Evolutionary conservation across 1,284 basidiomycete genomes (phyloP), one percentile per base, ranked within the genome.

Genomic region (Naganishia sp.): DNA sequence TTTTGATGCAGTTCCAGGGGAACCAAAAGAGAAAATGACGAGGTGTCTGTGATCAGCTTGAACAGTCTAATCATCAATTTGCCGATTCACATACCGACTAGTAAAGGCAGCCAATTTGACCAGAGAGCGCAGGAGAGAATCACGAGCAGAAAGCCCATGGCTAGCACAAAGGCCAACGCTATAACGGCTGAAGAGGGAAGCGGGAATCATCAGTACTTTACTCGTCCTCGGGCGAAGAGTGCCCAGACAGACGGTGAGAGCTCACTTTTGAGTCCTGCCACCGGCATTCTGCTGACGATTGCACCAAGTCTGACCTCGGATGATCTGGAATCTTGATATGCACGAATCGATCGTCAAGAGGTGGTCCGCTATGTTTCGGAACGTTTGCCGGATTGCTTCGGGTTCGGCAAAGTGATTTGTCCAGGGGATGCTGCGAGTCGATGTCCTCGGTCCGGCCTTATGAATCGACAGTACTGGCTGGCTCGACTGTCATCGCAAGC

Each of bases 121-220:
- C 90, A 99, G 45, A 99, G 83, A 28, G 96, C 95, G 78, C 96
- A 99, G 1, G 92, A 94, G 36, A 99, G 88, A 79, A 99, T 99
- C 77, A 99, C 92, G 75, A 99, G 87, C 66, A 99, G 83, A 82
- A 99, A 99, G 31, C 96, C 96, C 36, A 96, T 85, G 15, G 96
- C 96, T 49, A 99, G 87, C 66, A 97, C 91, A 80, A 99, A 96
- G 4, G 95, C 94, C 63, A 97, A 87, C 68, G 95, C 84, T 73
- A 96, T 93, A 72, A 96, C 92, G 75, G 91, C 92, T 95, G 68
- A 6, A 25, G 28, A 21, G 36, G 42, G 6, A 50, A 13, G 33
- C 23, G 18, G 28, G 39, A n/a, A 10, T 60, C 55, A 39, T 25
- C 53, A 53, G 50, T 33, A 16, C 33, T 55, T 46, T 15, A 36